phyloP scores from a whole-genome alignment of 441 rosid genomes.

The Adansonia grandidieri region DNA sequence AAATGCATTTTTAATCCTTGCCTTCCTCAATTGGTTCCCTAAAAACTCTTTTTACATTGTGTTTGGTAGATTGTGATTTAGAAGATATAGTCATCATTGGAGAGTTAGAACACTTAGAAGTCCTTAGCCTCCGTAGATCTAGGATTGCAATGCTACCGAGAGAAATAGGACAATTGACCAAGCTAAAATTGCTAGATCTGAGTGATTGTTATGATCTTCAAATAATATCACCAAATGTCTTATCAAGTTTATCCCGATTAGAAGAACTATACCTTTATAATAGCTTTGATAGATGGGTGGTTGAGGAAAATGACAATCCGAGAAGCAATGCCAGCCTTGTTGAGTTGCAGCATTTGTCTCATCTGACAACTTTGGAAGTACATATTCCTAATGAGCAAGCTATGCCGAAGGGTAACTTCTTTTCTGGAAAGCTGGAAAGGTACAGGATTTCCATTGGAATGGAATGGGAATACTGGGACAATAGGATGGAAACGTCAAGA shows the following conservation, averaged over 20 bases:
- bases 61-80: not conserved
- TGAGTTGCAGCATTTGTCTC: constrained; percentile 6
- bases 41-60: constrained; percentile 32
- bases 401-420: not conserved
- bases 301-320: not conserved
- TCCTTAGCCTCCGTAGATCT: not conserved
- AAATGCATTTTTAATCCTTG: not conserved
- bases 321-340: constrained; percentile 15
- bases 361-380: constrained; percentile 6
- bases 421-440: not conserved
- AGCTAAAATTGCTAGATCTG: not conserved
- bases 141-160: not conserved
- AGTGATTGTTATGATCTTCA: fast-evolving
- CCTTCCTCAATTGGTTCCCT: not conserved
- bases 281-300: constrained; percentile 16
- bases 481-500: not conserved
- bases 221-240: not conserved
- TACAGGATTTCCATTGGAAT: constrained; percentile 9
- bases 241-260: constrained; percentile 13
- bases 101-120: not conserved
- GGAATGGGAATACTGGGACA: not conserved
- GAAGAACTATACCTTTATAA: not conserved
- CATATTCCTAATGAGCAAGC: not conserved
- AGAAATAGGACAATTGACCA: not conserved
- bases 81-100: constrained; percentile 5